phyloP scores from a whole-genome alignment of 331 rosid genomes.

The Malus hybrid region DNA sequence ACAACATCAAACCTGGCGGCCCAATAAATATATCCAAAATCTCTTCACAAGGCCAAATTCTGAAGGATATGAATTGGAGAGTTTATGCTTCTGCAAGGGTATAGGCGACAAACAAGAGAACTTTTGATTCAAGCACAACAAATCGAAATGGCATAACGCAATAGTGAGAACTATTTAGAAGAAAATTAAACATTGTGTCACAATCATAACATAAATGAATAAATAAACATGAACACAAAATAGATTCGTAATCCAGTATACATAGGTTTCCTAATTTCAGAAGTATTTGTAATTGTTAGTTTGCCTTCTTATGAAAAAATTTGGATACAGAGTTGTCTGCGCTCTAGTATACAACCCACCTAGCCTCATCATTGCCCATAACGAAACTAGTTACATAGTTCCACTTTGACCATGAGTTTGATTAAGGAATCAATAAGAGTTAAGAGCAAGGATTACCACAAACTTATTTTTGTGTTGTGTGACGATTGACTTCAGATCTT shows the following conservation, averaged over 20 bases:
- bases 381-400: not conserved
- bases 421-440: not conserved
- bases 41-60: constrained; percentile 81
- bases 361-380: not conserved
- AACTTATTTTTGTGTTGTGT: constrained; percentile 54
- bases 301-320: not conserved
- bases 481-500: constrained; percentile 55
- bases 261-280: not conserved
- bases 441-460: constrained; percentile 41
- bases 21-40: constrained; percentile 83
- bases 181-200: not conserved
- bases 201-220: not conserved
- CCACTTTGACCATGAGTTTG: not conserved
- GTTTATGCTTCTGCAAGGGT: constrained; percentile 78
- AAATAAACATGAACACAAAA: not conserved
- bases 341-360: not conserved
- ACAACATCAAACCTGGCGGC: constrained; percentile 46
- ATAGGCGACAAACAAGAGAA: constrained; percentile 13
- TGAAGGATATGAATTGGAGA: constrained; percentile 60
- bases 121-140: not conserved
- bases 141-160: not conserved
- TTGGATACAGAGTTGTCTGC: not conserved
- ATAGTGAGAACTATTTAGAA: not conserved
- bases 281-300: not conserved
- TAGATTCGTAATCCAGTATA: no score